Percentiles rank a stretch among this genome's conserved stretches.
Conservation (phyloP, 352 stramenopile genomes). For the Pythium vanterpoolii region DNA sequence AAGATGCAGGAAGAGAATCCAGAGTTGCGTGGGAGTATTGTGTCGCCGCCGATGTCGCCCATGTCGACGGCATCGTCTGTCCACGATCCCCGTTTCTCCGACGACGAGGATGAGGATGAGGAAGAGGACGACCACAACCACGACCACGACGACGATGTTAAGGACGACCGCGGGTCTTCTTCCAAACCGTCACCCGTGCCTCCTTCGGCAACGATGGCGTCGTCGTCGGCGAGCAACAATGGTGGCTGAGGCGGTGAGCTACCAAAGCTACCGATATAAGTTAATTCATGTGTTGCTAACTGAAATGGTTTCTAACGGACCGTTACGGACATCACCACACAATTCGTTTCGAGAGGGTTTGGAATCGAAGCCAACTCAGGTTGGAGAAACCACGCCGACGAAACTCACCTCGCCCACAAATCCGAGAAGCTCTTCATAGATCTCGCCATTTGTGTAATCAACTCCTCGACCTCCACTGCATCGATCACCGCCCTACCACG, state of each 20-base stretch:
- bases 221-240: background rate
- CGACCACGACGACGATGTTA: background rate
- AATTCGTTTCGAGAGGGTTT: constrained; percentile 22
- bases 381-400: background rate
- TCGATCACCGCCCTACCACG: background rate
- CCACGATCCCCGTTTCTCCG: constrained; percentile 41
- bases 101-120: constrained; percentile 54
- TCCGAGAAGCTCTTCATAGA: background rate
- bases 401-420: background rate
- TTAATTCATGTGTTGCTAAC: constrained; percentile 5
- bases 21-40: constrained; percentile 45
- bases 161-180: no score
- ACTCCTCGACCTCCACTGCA: background rate
- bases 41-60: constrained; percentile 35
- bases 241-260: background rate
- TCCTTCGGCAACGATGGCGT: background rate
- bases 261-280: constrained; percentile 6
- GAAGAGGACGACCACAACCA: constrained; percentile 31
- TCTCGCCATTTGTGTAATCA: background rate
- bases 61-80: constrained; percentile 33
- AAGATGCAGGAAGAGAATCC: constrained; percentile 58
- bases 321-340: background rate
- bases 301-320: constrained; percentile 7
- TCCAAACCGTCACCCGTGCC: background rate
- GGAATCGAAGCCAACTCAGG: constrained; percentile 19